phyloP scores from a whole-genome alignment of 2,329 filamentous ascomycete species.

The Exophiala sp. region DNA sequence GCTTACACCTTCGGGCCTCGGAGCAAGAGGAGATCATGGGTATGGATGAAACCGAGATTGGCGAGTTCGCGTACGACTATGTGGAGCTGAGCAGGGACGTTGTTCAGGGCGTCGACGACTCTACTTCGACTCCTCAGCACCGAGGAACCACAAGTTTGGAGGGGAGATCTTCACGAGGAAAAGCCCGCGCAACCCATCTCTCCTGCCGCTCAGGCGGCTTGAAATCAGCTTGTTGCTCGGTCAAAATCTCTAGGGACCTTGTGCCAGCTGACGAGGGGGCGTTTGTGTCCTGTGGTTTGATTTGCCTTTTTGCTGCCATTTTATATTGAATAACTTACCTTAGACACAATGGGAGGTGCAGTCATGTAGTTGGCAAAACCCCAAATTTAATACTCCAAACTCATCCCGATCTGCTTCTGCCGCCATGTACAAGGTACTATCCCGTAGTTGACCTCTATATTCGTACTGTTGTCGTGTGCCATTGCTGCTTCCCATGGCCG shows the following conservation, averaged over 20 bases:
- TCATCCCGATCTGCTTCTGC: no score
- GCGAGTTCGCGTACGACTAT: slow-evolving; percentile 59
- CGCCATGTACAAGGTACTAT: no score
- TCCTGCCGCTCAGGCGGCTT: background rate
- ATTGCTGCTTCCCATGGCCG: no score
- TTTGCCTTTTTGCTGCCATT: background rate
- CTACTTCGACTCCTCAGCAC: slow-evolving; percentile 1
- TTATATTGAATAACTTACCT: background rate
- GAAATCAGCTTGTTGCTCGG: background rate
- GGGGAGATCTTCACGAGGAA: slow-evolving; percentile 10
- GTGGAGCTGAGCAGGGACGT: slow-evolving; percentile 64
- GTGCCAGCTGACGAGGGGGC: no score
- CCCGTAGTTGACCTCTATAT: no score
- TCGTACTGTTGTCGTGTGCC: no score
- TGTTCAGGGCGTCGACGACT: slow-evolving; percentile 38
- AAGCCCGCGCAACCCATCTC: background rate
- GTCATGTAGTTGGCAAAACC: no score
- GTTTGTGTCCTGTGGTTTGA: background rate
- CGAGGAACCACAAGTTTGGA: slow-evolving; percentile 10
- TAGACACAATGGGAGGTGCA: no score
- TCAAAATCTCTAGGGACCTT: no score
- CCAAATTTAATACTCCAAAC: no score
- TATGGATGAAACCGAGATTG: slow-evolving; percentile 72
- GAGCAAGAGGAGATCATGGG: slow-evolving; percentile 53
- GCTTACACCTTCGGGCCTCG: slow-evolving; percentile 49